phyloP scores from a whole-genome alignment of 2,329 filamentous ascomycete species.

The Aspergillus clavatus region DNA sequence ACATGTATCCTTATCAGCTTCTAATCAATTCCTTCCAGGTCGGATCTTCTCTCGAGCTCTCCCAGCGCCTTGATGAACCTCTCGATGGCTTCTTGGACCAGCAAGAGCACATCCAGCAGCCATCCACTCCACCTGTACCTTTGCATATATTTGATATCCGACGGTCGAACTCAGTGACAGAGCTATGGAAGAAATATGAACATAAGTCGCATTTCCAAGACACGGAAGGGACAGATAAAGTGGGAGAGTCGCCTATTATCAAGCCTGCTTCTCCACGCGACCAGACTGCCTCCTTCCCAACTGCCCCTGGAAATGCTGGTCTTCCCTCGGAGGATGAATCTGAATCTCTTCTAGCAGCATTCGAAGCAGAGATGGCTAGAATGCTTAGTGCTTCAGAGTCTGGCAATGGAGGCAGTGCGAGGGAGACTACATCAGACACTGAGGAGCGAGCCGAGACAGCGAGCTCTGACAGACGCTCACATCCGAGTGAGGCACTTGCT shows the following conservation, averaged over 20 bases:
- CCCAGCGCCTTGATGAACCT: constrained; percentile 44
- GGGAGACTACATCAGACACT: constrained; percentile 8
- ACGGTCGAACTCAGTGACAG: constrained; percentile 35
- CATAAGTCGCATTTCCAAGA: constrained; percentile 4
- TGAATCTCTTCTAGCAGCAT: constrained; percentile 35
- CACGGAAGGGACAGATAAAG: constrained; percentile 1
- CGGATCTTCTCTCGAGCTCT: constrained; percentile 45
- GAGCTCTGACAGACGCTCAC: constrained; percentile 13
- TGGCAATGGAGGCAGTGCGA: constrained; percentile 7
- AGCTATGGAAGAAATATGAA: constrained; percentile 37
- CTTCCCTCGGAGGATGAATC: constrained; percentile 17
- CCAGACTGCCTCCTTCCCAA: constrained; percentile 8
- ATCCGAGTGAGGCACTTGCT: constrained; percentile 29
- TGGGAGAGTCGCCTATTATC: background rate
- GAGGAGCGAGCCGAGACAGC: constrained; percentile 9
- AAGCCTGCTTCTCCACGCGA: constrained; percentile 1
- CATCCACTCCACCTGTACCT: constrained; percentile 15
- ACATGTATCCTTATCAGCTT: constrained; percentile 11
- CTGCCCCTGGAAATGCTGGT: constrained; percentile 5
- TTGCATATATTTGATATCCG: constrained; percentile 47
- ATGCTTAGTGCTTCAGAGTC: constrained; percentile 24
- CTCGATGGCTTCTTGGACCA: constrained; percentile 10
- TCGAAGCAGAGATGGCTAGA: constrained; percentile 37
- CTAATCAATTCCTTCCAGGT: constrained; percentile 27
- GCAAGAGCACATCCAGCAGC: constrained; percentile 8